phyloP scores from a whole-genome alignment of 2,329 filamentous ascomycete genomes.

The Fusarium sp. region DNA sequence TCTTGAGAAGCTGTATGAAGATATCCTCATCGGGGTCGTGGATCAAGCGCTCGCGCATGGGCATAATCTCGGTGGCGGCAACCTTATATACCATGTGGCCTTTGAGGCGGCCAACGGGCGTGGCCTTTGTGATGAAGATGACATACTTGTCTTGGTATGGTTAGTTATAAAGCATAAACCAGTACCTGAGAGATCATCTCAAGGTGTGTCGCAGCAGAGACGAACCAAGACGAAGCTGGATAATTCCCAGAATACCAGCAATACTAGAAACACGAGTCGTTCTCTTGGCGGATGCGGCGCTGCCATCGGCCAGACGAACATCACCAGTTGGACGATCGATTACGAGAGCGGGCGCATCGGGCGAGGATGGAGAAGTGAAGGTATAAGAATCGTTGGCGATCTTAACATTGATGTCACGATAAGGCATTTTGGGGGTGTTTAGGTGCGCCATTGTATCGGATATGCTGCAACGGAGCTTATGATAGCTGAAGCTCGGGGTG shows the following conservation, averaged over 20 bases:
- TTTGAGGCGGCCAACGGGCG: conserved; percentile 89
- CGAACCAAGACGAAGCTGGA: conserved; percentile 90
- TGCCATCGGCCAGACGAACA: conserved; percentile 83
- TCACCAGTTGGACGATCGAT: conserved; percentile 94
- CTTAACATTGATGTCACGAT: conserved; percentile 97
- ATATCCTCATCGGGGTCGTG: conserved; percentile 94
- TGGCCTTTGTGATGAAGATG: conserved; percentile 93
- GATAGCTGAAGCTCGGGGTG: conserved; percentile 26
- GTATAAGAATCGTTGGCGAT: conserved; percentile 92
- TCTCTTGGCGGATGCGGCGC: conserved; percentile 79
- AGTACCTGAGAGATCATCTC: conserved; percentile 12
- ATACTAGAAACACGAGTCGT: conserved; percentile 84
- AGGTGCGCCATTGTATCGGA: conserved; percentile 53
- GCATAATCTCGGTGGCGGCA: conserved; percentile 89
- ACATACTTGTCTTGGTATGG: conserved; percentile 83
- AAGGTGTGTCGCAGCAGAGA: conserved; percentile 35
- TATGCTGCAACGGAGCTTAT: neutral
- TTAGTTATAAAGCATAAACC: conserved; percentile 35
- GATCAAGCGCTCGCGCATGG: conserved; percentile 89
- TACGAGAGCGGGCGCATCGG: conserved; percentile 85
- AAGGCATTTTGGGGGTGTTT: conserved; percentile 67
- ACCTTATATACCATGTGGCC: conserved; percentile 98
- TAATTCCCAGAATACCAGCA: conserved; percentile 91
- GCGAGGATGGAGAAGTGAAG: conserved; percentile 95
- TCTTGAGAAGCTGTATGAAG: conserved; percentile 85